Base-by-base conservation (phyloP, 306 rosid species). In the Malus asiatica region DNA sequence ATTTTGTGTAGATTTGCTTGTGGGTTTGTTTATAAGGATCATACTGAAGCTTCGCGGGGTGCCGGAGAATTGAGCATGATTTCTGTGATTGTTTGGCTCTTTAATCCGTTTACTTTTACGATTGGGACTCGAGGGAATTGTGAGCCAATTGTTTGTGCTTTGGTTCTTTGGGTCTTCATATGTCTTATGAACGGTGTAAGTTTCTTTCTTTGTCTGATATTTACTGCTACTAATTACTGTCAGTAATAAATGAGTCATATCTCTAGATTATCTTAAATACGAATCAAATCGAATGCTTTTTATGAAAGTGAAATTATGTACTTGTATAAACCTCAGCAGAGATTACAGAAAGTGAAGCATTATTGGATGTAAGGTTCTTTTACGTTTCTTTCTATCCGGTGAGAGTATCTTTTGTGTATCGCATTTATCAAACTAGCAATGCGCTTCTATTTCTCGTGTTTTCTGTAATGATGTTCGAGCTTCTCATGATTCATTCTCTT, bases 111-210 rank as follows among this genome's bases (percentile, higher is more conserved):
- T 75, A 95, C 97, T 18, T 92, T 95, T 84, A 95, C 99, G 33
- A 92, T 92, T 32, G 97, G 97, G 74, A 95, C 97, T 58, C 85
- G 97, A 20, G 97, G 96, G 57, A 95, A 95, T 87, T 92, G 97
- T 78, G 97, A 95, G 84, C 96, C 99, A 40, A 62, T 92, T 87
- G 99, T 90, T 69, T 95, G 97, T 86, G 97, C 96, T 40, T 60
- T 84, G 91, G 80, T 92, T 76, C 86, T 90, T 79, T 90, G 97
- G 96, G 84, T 90, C 84, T 65, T 90, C 70, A 79, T 89, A 62
- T 95, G 99, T 79, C 93, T 92, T 63, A 82, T 92, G 97, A 89
- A 95, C 63, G 97, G 99, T 95, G 90, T 83, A 74, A 79, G 83
- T 78, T 84, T 85, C 77, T 46, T 53, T 78, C 77, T 81, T 48